Evolutionary conservation across 108 stramenopile genomes (phyloP).

Genomic region (Cylindrotheca fusiformis): DNA sequence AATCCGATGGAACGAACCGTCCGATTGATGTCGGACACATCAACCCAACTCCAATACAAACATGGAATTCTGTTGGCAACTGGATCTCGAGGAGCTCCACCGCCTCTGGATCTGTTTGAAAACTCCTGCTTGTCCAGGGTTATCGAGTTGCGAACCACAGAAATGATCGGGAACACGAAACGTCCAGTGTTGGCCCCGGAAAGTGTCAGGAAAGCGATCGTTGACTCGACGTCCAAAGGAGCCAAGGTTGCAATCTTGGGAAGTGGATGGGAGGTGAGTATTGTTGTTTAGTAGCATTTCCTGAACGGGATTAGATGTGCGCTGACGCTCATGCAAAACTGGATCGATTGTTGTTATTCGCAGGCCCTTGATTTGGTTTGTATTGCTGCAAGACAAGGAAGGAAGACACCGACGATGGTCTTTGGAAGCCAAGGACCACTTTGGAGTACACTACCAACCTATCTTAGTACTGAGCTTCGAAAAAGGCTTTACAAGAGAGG

Average conservation of each 20-base stretch:
- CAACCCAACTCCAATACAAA: slow-evolving; percentile 44
- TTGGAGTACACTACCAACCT: slow-evolving; percentile 57
- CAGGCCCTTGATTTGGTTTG: slow-evolving; percentile 67
- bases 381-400: slow-evolving; percentile 31
- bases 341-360: background rate
- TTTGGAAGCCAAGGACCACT: slow-evolving; percentile 64
- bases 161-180: slow-evolving; percentile 30
- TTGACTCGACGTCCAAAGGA: slow-evolving; percentile 53
- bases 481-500: slow-evolving; percentile 56
- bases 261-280: slow-evolving; percentile 59
- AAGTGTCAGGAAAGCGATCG: slow-evolving; percentile 11
- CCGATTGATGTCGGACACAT: slow-evolving; percentile 10
- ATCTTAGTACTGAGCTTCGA: slow-evolving; percentile 66
- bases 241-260: slow-evolving; percentile 70
- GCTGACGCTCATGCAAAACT: too few relatives aligned
- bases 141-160: slow-evolving; percentile 61
- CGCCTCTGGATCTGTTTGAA: slow-evolving; percentile 62
- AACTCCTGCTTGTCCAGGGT: slow-evolving; percentile 42
- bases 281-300: background rate
- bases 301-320: too few relatives aligned
- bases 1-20: slow-evolving; percentile 37
- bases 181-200: slow-evolving; percentile 31
- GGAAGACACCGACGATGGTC: slow-evolving; percentile 46
- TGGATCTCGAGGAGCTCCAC: slow-evolving; percentile 78
- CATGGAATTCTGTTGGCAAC: slow-evolving; percentile 78